Conservation (phyloP, 2,329 filamentous ascomycete species). For the Sporothrix pallida region DNA sequence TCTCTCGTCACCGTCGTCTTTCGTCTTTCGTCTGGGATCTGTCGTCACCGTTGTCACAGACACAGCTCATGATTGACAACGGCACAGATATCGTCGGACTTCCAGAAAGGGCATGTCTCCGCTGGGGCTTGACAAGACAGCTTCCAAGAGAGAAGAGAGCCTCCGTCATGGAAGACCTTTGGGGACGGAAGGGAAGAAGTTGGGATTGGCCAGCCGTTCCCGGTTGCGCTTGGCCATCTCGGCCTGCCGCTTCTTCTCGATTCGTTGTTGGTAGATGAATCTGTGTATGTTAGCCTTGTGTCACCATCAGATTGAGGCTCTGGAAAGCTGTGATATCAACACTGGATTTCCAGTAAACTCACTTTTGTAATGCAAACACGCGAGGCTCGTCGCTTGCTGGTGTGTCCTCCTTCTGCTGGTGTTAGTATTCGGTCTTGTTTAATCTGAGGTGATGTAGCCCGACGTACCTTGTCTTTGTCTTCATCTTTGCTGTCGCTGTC, state of each 20-base stretch:
- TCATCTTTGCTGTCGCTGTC: conserved; percentile 10
- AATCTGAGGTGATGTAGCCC: not conserved
- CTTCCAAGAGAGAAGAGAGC: too few relatives aligned
- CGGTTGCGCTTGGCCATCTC: conserved; percentile 80
- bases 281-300: conserved; percentile 50
- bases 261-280: conserved; percentile 82
- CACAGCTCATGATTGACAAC: not conserved
- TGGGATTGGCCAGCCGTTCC: conserved; percentile 78
- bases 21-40: too few relatives aligned
- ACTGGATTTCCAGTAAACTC: conserved; percentile 38
- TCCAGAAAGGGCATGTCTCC: not conserved
- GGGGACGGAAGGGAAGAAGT: conserved; percentile 84
- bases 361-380: conserved; percentile 85
- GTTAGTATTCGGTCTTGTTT: not conserved
- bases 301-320: too few relatives aligned
- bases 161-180: conserved; percentile 56
- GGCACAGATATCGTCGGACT: not conserved
- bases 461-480: conserved; percentile 21
- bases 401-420: conserved; percentile 37
- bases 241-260: conserved; percentile 78
- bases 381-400: conserved; percentile 73
- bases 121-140: not conserved
- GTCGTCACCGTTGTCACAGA: too few relatives aligned
- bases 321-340: too few relatives aligned
- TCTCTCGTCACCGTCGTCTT: not conserved